Conservation (phyloP, 495 filamentous ascomycete genomes). For the Monascus purpureus region DNA sequence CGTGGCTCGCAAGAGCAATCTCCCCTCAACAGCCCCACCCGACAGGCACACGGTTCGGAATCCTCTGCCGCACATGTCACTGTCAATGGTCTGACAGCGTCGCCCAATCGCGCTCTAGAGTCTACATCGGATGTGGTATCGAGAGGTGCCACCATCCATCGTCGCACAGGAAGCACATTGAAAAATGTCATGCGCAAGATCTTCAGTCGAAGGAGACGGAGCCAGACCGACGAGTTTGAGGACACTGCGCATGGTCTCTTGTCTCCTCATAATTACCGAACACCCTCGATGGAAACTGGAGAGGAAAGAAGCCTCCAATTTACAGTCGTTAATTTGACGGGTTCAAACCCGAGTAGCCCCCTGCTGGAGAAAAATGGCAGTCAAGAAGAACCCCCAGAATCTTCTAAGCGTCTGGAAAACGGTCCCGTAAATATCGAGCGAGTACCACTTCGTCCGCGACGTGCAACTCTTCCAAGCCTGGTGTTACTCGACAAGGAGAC, state of each 20-base stretch:
- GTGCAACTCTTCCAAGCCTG: constrained; percentile 31
- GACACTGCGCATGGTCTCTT: constrained; percentile 7
- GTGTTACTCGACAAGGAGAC: constrained; percentile 30
- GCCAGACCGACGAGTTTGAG: constrained; percentile 20
- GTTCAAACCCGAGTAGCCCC: constrained; percentile 15
- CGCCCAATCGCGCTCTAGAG: too few relatives aligned
- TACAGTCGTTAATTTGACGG: constrained; percentile 12
- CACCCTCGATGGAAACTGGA: background rate
- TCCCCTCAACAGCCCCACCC: too few relatives aligned
- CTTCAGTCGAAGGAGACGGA: constrained; percentile 30
- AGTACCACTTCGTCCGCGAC: constrained; percentile 17
- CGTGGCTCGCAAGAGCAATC: too few relatives aligned
- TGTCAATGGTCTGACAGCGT: background rate
- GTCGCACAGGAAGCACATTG: constrained; percentile 29
- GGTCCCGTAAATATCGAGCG: too few relatives aligned
- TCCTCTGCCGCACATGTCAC: background rate
- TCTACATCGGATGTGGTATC: constrained; percentile 3
- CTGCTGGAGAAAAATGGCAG: constrained; percentile 5
- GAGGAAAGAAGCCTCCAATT: background rate
- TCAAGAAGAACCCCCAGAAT: background rate
- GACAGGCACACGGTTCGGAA: too few relatives aligned
- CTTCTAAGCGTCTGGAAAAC: too few relatives aligned
- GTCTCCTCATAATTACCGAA: background rate
- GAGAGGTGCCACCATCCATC: constrained; percentile 12
- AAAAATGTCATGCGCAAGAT: constrained; percentile 36